Evolutionary conservation across 2,329 filamentous ascomycete species (phyloP).

Genomic region (Pezicula rhizophila): DNA sequence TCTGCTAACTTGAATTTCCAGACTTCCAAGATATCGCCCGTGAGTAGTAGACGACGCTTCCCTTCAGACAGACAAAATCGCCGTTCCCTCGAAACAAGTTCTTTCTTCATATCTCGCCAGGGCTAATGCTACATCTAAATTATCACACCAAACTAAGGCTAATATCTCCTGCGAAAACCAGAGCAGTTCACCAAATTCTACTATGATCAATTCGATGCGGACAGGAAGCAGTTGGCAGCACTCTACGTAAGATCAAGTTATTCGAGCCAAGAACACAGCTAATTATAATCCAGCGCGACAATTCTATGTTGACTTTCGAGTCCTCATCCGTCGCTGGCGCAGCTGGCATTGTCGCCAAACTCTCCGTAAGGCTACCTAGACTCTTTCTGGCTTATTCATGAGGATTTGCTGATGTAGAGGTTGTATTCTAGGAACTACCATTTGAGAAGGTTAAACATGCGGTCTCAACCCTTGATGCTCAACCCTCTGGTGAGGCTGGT

Average conservation of each 20-base stretch:
- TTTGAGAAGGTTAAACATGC: conserved; percentile 79
- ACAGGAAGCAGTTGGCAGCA: conserved; percentile 56
- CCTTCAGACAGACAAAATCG: neutral
- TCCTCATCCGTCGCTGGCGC: conserved; percentile 59
- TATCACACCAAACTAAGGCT: conserved; percentile 5
- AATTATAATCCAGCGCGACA: conserved; percentile 52
- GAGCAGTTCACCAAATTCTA: conserved; percentile 87
- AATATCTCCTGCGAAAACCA: conserved; percentile 32
- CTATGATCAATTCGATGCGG: conserved; percentile 78
- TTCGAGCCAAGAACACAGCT: conserved; percentile 4
- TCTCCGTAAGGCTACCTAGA: conserved; percentile 51
- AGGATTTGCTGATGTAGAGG: neutral
- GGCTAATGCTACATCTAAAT: neutral
- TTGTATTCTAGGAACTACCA: conserved; percentile 55
- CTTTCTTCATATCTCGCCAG: too few species aligned
- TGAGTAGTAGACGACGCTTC: conserved; percentile 23
- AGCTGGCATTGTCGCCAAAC: conserved; percentile 68
- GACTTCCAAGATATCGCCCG: conserved; percentile 36
- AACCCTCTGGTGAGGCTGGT: conserved; percentile 62
- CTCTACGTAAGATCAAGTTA: conserved; percentile 68
- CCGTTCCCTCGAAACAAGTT: neutral
- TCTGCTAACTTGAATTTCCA: conserved; percentile 19
- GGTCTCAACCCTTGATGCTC: conserved; percentile 72
- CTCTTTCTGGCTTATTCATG: neutral
- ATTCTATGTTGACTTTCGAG: conserved; percentile 95